Evolutionary conservation across 2,329 filamentous ascomycete species (phyloP), one percentile per base, ranked within the genome.

Genomic region (Fonsecaea multimorphosa): DNA sequence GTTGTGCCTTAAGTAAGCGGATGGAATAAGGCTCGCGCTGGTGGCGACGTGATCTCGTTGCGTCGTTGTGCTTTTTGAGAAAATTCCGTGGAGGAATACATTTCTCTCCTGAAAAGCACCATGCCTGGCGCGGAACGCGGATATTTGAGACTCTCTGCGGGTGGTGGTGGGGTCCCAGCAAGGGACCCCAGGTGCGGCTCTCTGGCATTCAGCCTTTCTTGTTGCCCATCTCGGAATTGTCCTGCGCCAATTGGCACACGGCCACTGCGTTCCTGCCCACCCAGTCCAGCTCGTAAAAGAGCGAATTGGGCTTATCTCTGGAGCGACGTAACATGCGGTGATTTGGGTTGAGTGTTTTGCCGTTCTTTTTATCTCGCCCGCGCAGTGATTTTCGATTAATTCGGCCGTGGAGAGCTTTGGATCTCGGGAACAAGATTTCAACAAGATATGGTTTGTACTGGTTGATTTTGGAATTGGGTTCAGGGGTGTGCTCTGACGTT

Each of bases 221-320:
- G 51, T 22, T 61, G 34, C 49, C 49, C 24, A 32, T 19, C 55
- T 55, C 32, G 51, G 49, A 46, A 38, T 34, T 22, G 16, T 61
- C 58, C 46, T 49, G 49, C 36, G 51, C 29, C 58, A 55, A 40
- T 38, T 63, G 61, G 36, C 61, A 58, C 44, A 63, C 61, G 46
- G 54, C 36, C 32, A 63, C 46, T 36, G 53, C 40, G 31, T 58
- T 63, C n/a, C 61, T 58, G 19, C 61, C 61, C 19, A 63, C 53
- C 61, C 61, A 63, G 29, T 63, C 61, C 12, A 63, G 36, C 32
- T 63, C 54, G 34, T 63, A 63, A 29, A 63, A 63, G 46, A 63
- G 40, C 40, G 61, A 27, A 22, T 58, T 56, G 32, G 38, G 19
- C 31, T 58, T 58, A 32, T 49, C 38, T 40, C 58, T 58, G 2